phyloP scores from a whole-genome alignment of 371 early-diverging fungal species.

The Chytridium lagenaria region DNA sequence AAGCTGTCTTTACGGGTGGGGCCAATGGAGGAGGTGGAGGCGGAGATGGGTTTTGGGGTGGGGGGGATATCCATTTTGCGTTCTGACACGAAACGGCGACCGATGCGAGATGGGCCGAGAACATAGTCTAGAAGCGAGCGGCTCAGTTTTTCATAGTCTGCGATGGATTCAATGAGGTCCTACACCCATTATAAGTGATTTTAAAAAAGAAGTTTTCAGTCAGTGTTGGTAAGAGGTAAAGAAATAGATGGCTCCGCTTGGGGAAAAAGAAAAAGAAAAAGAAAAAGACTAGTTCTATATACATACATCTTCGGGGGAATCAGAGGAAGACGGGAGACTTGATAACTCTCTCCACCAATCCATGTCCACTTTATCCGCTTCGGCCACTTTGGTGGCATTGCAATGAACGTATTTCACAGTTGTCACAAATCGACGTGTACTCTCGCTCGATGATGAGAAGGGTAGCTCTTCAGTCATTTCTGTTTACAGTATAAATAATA shows the following conservation, averaged over 20 bases:
- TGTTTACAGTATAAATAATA: background rate
- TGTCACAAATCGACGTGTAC: constrained; percentile 23
- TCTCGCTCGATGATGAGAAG: constrained; percentile 21
- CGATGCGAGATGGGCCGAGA: constrained; percentile 32
- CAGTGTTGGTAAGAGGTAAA: background rate
- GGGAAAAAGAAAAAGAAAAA: background rate
- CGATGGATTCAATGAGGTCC: background rate
- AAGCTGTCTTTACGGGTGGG: background rate
- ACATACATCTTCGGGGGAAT: background rate
- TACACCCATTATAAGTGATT: background rate
- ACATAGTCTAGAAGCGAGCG: constrained; percentile 26
- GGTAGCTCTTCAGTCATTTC: constrained; percentile 45
- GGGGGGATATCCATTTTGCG: constrained; percentile 13
- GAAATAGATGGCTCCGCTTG: background rate
- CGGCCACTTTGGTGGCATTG: constrained; percentile 18
- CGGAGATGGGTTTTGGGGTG: background rate
- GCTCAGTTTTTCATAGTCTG: constrained; percentile 12
- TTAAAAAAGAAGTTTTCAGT: background rate
- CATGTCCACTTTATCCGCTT: constrained; percentile 1
- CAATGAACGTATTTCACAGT: constrained; percentile 28
- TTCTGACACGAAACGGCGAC: constrained; percentile 26
- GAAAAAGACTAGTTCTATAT: background rate
- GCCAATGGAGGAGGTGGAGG: too few species aligned
- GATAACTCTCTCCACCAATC: constrained; percentile 31
- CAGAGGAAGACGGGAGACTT: constrained; percentile 20